Evolutionary conservation across 2,329 filamentous ascomycete genomes (phyloP), one percentile per base, ranked within the genome.

Genomic region (Capronia americana): DNA sequence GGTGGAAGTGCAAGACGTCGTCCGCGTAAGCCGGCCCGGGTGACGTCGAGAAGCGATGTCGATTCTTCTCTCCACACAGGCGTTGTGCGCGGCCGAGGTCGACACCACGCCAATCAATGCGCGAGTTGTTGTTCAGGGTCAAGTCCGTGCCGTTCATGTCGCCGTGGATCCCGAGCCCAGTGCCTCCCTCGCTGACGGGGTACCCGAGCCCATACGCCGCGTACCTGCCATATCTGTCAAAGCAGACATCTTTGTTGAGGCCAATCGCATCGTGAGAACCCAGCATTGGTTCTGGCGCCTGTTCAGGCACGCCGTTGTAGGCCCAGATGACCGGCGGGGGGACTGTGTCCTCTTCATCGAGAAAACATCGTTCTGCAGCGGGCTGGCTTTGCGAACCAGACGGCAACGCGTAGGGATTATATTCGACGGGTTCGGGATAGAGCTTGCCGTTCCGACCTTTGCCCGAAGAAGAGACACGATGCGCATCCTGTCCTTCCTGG

Each of bases 171-270:
- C 26, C 24, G 28, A 55, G 28, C 8, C 53, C 53, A 5, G 53
- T 55, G 12, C 53, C 53, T 12, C 53, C 53, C n/a, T 55, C 26
- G 14, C 17, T 28, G 28, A 17, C 53, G n/a, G 11, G 24, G 4
- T 55, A 32, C 0, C 53, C 53, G 10, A 55, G 28, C 14, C 53
- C 53, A 11, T 55, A 55, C n/a, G 28, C 14, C 24, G 4, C 53
- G 28, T 55, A 55, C 24, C 53, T 17, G 12, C 53, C 53, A 11
- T 55, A 55, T 8, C 53, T 24, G 10, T 55, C 53, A 32, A 55
- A 55, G n/a, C 53, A 55, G 53, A 55, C 53, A 34, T 55, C 53
- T 12, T 55, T 55, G 11, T 55, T 55, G 17, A 55, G 53, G 17
- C 53, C 53, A n/a, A 55, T n/a, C 14, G n/a, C 53, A 4, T 55